Evolutionary conservation across 805 yeast species (phyloP), one percentile per base, ranked within the genome.

Genomic region (Cyberlindnera samutprakarnensis): DNA sequence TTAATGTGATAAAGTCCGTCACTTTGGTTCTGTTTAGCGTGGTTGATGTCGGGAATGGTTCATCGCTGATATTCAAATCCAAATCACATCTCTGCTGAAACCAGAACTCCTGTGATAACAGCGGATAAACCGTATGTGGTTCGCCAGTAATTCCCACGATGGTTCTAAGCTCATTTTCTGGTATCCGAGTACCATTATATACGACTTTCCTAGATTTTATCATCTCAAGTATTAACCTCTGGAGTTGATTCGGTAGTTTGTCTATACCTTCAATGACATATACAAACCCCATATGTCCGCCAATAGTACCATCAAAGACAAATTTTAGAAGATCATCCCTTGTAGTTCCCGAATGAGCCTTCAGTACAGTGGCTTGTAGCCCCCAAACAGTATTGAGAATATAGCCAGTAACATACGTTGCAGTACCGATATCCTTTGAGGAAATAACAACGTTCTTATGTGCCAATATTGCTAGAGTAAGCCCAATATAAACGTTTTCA

Each of bases 81-180:
- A 15, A 26, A 18, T 14, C 21, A 35, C 55, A 57, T 4, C 47
- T 38, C 31, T 57, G 59, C 21, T 58, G 37, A 33, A 59, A 52
- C 58, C 62, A 57, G 33, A 59, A 49, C 16, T 39, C 33, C 11
- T 46, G 43, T 19, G 40, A 39, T 7, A 61, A 32, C 15, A 42
- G 39, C 6, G 48, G 32, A 13, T 32, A 31, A 4, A 38, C 32
- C 13, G 49, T 57, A 7, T 32, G 17, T 8, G 43, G 43, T 17
- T 43, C 38, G 2, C 34, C 26, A 21, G 38, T 30, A 5, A 57
- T 35, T 12, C 51, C 42, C 10, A 51, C 37, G 12, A 50, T 32
- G 5, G 44, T 27, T 17, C 44, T 43, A 4, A 42, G 19, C 20
- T 44, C 36, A 18, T 38, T 31, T 14, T 18, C 23, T 10, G 25